These are phyloP conservation scores for Collybiopsis confluens DNA, from an alignment of 768 basidiomycete genomes.

Conservation along the genomic window DNA sequence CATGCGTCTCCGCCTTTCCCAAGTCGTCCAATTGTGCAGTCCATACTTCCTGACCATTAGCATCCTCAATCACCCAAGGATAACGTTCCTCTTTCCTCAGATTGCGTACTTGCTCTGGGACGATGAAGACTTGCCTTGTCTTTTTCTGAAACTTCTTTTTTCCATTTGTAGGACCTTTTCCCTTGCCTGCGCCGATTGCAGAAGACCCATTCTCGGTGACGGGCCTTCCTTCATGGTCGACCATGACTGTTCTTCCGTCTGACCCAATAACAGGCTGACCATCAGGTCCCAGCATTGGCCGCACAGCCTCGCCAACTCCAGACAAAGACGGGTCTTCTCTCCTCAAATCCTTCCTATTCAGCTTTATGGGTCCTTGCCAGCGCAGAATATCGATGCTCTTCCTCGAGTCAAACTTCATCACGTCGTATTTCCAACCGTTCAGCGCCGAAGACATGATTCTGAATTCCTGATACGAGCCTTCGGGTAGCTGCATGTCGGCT, in stretches of 20 bases:
- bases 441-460: slow-evolving; percentile 73
- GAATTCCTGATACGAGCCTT: slow-evolving; percentile 71
- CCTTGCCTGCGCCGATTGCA: slow-evolving; percentile 35
- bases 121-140: slow-evolving; percentile 77
- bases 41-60: slow-evolving; percentile 68
- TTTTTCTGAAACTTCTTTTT: slow-evolving; percentile 82
- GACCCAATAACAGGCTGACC: slow-evolving; percentile 79
- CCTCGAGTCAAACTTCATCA: slow-evolving; percentile 85
- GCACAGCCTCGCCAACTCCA: slow-evolving; percentile 42
- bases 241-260: slow-evolving; percentile 78
- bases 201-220: slow-evolving; percentile 39
- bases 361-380: slow-evolving; percentile 75
- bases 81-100: slow-evolving; percentile 82
- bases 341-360: slow-evolving; percentile 81
- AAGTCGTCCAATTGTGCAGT: slow-evolving; percentile 79
- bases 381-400: slow-evolving; percentile 63
- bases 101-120: slow-evolving; percentile 74
- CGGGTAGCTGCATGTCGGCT: slow-evolving; percentile 52
- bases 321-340: slow-evolving; percentile 37
- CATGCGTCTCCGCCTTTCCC: slow-evolving; percentile 64
- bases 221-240: slow-evolving; percentile 72
- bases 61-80: slow-evolving; percentile 91
- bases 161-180: slow-evolving; percentile 37
- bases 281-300: slow-evolving; percentile 76
- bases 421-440: slow-evolving; percentile 88